A percentile compares a stretch with the other conserved stretches of the same genome.
These are phyloP conservation scores for Podila verticillata DNA, from an alignment of 192 early-diverging fungal species.

Conservation along the genomic window DNA sequence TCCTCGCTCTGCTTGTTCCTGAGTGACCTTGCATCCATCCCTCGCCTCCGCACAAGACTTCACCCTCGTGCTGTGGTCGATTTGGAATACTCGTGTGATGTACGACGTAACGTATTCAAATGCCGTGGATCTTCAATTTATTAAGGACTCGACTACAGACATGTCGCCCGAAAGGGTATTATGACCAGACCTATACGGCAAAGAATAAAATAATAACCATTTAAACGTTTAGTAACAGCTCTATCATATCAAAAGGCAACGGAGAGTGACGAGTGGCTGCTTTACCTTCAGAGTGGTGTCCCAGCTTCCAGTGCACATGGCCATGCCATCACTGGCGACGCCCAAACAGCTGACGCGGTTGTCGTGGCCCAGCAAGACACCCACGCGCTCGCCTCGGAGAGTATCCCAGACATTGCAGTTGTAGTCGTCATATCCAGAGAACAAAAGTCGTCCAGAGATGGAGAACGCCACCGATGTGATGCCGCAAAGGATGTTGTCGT, in stretches of 20 bases:
- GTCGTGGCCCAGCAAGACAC: slow-evolving; percentile 93
- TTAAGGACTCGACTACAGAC: too few relatives aligned
- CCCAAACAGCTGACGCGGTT: slow-evolving; percentile 98
- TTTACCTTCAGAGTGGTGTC: slow-evolving; percentile 95
- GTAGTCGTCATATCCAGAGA: slow-evolving; percentile 99
- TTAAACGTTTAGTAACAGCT: too few relatives aligned
- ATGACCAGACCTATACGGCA: background rate
- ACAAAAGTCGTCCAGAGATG: slow-evolving; percentile 93
- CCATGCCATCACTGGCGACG: slow-evolving; percentile 97
- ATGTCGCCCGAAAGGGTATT: background rate
- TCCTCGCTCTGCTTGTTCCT: too few relatives aligned
- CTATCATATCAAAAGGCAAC: too few relatives aligned
- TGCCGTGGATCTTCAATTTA: too few relatives aligned
- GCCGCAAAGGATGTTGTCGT: slow-evolving; percentile 98
- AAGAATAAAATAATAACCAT: too few relatives aligned
- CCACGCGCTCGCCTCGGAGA: slow-evolving; percentile 93
- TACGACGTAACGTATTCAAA: too few relatives aligned
- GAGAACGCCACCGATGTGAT: slow-evolving; percentile 99
- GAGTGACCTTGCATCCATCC: too few relatives aligned
- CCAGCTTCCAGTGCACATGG: slow-evolving; percentile 98
- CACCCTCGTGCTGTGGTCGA: too few relatives aligned
- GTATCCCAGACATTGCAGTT: slow-evolving; percentile 99
- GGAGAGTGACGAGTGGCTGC: background rate
- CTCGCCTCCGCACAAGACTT: too few relatives aligned
- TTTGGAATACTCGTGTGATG: too few relatives aligned